Conservation (phyloP, 768 basidiomycete species). For the Termitomyces sp. region DNA sequence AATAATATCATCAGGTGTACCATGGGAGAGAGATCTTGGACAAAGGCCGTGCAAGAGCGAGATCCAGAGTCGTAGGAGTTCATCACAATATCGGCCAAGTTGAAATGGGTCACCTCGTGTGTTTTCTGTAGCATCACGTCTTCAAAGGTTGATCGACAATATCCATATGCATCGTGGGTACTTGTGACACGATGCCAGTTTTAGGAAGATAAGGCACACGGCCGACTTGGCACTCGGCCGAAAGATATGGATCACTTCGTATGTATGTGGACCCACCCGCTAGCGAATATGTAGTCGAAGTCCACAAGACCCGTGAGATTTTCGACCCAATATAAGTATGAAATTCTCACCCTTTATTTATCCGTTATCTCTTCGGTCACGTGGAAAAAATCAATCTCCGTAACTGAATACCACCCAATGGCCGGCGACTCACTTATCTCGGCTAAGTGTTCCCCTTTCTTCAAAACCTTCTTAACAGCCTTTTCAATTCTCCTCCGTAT, state of each 20-base stretch:
- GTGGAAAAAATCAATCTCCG: constrained; percentile 1
- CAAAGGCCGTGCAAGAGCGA: too few relatives aligned
- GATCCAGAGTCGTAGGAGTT: not conserved
- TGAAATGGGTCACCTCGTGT: not conserved
- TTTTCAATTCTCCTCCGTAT: not conserved
- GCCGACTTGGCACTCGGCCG: constrained; percentile 10
- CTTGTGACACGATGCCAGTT: not conserved
- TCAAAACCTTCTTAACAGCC: constrained; percentile 4
- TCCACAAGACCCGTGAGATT: too few relatives aligned
- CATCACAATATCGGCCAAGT: not conserved
- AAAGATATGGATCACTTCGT: not conserved
- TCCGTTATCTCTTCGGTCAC: constrained; percentile 10
- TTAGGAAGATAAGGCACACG: constrained; percentile 3
- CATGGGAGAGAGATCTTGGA: too few relatives aligned
- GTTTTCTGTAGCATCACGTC: not conserved
- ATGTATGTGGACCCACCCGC: too few relatives aligned
- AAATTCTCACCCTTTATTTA: not conserved
- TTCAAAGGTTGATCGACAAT: not conserved
- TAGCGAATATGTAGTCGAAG: too few relatives aligned
- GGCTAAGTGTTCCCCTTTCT: constrained; percentile 3
- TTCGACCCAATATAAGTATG: too few relatives aligned
- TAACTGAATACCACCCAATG: constrained; percentile 4
- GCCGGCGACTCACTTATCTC: constrained; percentile 14
- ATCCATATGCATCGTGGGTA: too few relatives aligned
- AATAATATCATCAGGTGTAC: too few relatives aligned